These are phyloP conservation scores for Acanthamoeba lugdunensis DNA, from an alignment of 208 protist species.

Conservation along the genomic window DNA sequence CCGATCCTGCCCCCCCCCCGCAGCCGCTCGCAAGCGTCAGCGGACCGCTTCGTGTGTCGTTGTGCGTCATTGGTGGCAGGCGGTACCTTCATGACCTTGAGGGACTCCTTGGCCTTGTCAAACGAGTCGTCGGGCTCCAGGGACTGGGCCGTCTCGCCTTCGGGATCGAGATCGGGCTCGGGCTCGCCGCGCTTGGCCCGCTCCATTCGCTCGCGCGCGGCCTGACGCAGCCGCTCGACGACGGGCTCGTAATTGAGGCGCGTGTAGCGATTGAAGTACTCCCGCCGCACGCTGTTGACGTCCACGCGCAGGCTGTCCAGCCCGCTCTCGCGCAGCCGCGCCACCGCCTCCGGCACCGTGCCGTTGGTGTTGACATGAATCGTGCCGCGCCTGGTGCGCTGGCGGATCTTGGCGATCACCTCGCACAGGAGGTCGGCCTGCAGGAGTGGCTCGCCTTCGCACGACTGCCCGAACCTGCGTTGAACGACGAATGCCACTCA, in stretches of 20 bases:
- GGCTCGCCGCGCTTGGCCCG: not conserved
- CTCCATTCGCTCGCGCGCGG: not conserved
- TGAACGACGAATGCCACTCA: not conserved
- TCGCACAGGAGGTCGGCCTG: slow-evolving; percentile 12
- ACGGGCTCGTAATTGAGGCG: slow-evolving; percentile 11
- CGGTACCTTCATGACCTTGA: slow-evolving; percentile 24
- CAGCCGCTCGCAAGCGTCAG: not conserved
- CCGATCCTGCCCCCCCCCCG: not conserved
- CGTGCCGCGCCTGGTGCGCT: not conserved
- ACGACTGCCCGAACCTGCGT: not conserved
- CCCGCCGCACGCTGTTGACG: slow-evolving; percentile 29
- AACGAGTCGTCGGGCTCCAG: not conserved
- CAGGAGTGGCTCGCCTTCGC: slow-evolving; percentile 7
- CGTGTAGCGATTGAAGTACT: slow-evolving; percentile 11
- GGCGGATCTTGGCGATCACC: not conserved
- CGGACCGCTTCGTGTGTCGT: not conserved
- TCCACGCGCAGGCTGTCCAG: slow-evolving; percentile 19
- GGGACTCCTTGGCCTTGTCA: not conserved
- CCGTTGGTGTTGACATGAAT: slow-evolving; percentile 58
- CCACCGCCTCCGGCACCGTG: not conserved
- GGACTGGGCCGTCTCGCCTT: not conserved
- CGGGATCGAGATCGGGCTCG: not conserved
- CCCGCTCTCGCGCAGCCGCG: not conserved
- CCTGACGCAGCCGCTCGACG: not conserved
- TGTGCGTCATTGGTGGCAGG: too few species aligned